Evolutionary conservation across 176 grass and related monocot species (phyloP).

Genomic region (Dendrocalamus sinicus): DNA sequence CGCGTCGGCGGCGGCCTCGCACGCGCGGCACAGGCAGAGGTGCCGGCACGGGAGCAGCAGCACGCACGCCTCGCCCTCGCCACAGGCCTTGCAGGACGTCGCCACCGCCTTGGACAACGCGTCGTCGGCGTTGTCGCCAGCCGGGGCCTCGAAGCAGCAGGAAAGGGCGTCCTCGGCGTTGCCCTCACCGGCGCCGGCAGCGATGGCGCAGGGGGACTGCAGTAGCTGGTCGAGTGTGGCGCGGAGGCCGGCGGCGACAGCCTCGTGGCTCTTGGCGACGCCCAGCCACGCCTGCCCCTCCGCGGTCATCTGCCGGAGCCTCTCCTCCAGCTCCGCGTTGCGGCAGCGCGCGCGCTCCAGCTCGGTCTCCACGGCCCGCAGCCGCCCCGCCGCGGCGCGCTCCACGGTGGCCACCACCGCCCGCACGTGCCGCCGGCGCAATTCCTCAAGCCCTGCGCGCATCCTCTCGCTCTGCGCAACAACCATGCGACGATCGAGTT

Average conservation of each 20-base stretch:
- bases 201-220: neutral
- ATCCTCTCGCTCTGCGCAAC: slow-evolving; percentile 51
- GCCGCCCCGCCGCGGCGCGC: neutral
- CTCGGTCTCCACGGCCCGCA: slow-evolving; percentile 44
- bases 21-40: slow-evolving; percentile 61
- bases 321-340: slow-evolving; percentile 54
- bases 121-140: slow-evolving; percentile 2
- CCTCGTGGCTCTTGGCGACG: slow-evolving; percentile 61
- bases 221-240: slow-evolving; percentile 55
- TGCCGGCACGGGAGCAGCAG: slow-evolving; percentile 75
- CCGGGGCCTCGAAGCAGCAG: slow-evolving; percentile 47
- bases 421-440: slow-evolving; percentile 25
- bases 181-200: neutral
- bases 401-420: slow-evolving; percentile 34
- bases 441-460: slow-evolving; percentile 31
- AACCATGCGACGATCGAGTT: neutral
- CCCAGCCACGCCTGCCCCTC: slow-evolving; percentile 65
- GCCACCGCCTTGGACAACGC: neutral
- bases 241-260: slow-evolving; percentile 40
- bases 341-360: slow-evolving; percentile 39
- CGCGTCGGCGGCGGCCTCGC: slow-evolving; percentile 31
- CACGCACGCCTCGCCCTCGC: slow-evolving; percentile 39
- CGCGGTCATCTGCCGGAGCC: slow-evolving; percentile 38
- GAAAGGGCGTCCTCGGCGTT: slow-evolving; percentile 32
- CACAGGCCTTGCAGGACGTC: slow-evolving; percentile 48